Evolutionary conservation across 2,329 filamentous ascomycete genomes (phyloP), one percentile per base, ranked within the genome.

Genomic region (Colletotrichum sidae): DNA sequence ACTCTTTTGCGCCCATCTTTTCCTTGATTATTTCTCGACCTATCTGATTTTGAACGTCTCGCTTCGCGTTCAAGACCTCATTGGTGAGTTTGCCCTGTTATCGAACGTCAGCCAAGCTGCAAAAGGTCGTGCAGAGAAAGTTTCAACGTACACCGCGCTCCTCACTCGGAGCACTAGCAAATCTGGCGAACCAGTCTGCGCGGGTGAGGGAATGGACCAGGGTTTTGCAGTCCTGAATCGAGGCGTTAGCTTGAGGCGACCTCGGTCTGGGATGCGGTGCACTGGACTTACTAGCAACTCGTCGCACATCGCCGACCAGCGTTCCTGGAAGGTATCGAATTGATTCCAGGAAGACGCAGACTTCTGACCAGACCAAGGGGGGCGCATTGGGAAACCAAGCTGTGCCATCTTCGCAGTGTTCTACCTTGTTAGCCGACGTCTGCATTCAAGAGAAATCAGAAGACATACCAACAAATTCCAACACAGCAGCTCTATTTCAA

Each of bases 41-140:
- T 10, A 63, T 46, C n/a, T 63, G 47, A 11, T 63, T 63, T 17
- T 63, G 60, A 10, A 63, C 34, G 1, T 63, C 54, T 1, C 60
- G 54, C 1, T 54, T 39, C 1, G 47, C 60, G 2, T 63, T 63
- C 12, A 63, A 54, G 4, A 63, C 9, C n/a, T 63, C 60, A 25
- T 63, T 63, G n/a, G 15, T 63, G 4, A 63, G 6, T 11, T 63
- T 63, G 3, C 41, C 34, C 60, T 63, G 8, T 15, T 8, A 7
- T 3, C 5, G 6, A 2, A 17, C 3, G 10, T 51, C 8, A 46
- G 54, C 9, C 11, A 44, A 13, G 51, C 15, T 33, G 15, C n/a
- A 11, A 25, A 46, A 44, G 2, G 42, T 8, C 42, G 13, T 15
- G 15, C 2, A 3, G n/a, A 2, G 9, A 13, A 7, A 3, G 3